Evolutionary conservation across 2,329 filamentous ascomycete genomes (phyloP).

Genomic region (Aspergillus amoenus): DNA sequence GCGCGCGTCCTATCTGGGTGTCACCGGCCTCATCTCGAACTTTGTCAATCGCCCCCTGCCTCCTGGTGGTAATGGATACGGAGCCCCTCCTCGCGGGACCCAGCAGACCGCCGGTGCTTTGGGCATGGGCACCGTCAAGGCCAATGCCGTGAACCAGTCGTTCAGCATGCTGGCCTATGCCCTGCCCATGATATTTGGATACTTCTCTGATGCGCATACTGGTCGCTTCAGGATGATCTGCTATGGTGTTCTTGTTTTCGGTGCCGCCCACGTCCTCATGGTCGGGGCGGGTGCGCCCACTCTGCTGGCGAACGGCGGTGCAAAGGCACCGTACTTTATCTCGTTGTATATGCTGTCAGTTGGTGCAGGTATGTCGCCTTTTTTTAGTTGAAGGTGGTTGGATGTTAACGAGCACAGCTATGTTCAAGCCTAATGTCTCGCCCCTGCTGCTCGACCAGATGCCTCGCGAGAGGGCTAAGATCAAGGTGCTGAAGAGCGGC

Average conservation of each 20-base stretch:
- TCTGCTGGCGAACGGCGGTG: neutral
- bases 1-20: constrained; percentile 61
- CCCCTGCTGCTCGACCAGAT: constrained; percentile 48
- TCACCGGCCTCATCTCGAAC: constrained; percentile 58
- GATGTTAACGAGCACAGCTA: neutral
- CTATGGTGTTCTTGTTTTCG: constrained; percentile 40
- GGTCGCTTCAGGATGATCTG: constrained; percentile 36
- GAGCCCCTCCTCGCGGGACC: constrained; percentile 34
- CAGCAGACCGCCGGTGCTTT: constrained; percentile 58
- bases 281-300: constrained; percentile 25
- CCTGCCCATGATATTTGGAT: constrained; percentile 51
- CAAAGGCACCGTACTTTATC: constrained; percentile 38
- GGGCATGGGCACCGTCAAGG: constrained; percentile 56
- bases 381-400: neutral
- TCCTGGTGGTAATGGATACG: constrained; percentile 39
- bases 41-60: constrained; percentile 63
- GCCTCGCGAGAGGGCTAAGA: constrained; percentile 37
- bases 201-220: neutral
- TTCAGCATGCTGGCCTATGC: constrained; percentile 55
- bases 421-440: constrained; percentile 43
- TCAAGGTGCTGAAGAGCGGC: constrained; percentile 44
- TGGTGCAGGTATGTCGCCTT: constrained; percentile 32
- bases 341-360: constrained; percentile 31
- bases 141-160: constrained; percentile 54
- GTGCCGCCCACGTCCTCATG: constrained; percentile 35